Base-by-base conservation (phyloP, 2,329 filamentous ascomycete species). In the Aspergillus tamarii region DNA sequence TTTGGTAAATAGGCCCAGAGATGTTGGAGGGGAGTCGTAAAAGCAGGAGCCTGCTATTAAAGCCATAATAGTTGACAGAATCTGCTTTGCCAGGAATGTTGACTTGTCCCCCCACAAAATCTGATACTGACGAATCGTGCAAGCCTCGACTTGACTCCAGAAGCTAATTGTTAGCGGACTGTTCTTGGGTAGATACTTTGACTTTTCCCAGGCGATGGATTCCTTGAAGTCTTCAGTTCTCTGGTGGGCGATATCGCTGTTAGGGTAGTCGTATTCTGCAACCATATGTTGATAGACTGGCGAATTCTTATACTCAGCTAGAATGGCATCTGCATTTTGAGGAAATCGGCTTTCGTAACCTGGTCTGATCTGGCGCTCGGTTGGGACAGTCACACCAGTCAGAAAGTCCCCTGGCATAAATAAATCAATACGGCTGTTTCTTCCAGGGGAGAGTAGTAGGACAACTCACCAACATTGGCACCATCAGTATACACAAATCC, bases 41-140 rank as follows among this genome's bases (percentile, higher is more conserved):
- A 91, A 91, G 4, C 91, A 80, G 0, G 88, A 90, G 7, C 88
- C 89, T 1, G 84, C 81, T 62, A 91, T 85, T 6, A 91, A 75
- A 0, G 88, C 87, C 69, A 89, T 86, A 0, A 82, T 69, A 9
- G 90, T 70, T 1, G 85, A 88, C 0, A 84, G 82, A 5, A 81
- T 74, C 67, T 90, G 87, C 71, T 88, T 89, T 76, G 89, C 87
- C 64, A 88, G 67, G 43, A 90, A 86, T 0, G 87, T 88, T 0
- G 84, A 81, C 67, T 88, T 89, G 73, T 91, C 88, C 45, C 88
- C 88, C 81, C 84, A 86, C 1, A 91, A 70, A 30, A 90, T 87
- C 67, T 89, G 87, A 66, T 89, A 90, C 66, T 90, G 88, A 4
- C 89, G 84, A 23, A 73, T 76, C 14, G 89, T 74, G 60, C 85